Percentiles rank a stretch among this genome's conserved stretches.
These are phyloP conservation scores for Aspergillus persii DNA, from an alignment of 2,329 filamentous ascomycete species.

Conservation along the genomic window DNA sequence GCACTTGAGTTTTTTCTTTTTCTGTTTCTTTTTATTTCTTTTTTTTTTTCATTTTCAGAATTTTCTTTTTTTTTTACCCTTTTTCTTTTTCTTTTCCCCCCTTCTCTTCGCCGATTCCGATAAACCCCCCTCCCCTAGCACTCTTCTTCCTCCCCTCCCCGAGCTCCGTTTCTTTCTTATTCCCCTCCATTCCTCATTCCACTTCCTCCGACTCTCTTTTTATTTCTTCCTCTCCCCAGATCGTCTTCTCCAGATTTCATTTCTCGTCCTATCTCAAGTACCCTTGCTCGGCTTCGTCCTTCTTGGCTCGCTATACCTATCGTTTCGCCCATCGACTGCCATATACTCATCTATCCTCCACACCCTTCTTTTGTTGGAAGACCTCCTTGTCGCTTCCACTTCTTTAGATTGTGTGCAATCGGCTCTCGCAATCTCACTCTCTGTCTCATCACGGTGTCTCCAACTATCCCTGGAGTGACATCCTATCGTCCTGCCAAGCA, in stretches of 20 bases:
- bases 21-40: slow-evolving; percentile 9
- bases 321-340: neutral
- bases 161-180: slow-evolving; percentile 26
- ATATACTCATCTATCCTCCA: slow-evolving; percentile 1
- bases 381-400: slow-evolving; percentile 3
- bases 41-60: slow-evolving; percentile 11
- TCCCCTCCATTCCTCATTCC: slow-evolving; percentile 21
- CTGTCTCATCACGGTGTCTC: slow-evolving; percentile 4
- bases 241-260: slow-evolving; percentile 27
- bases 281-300: slow-evolving; percentile 16
- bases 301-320: slow-evolving; percentile 7
- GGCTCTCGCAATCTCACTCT: neutral
- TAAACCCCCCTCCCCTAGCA: slow-evolving; percentile 21
- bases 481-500: slow-evolving; percentile 13
- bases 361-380: neutral
- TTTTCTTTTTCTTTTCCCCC: slow-evolving; percentile 12
- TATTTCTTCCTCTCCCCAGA: slow-evolving; percentile 28
- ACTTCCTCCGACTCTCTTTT: slow-evolving; percentile 23
- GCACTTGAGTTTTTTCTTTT: slow-evolving; percentile 15
- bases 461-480: slow-evolving; percentile 16
- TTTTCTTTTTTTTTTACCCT: slow-evolving; percentile 14
- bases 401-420: neutral
- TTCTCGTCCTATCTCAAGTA: slow-evolving; percentile 17
- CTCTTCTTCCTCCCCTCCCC: slow-evolving; percentile 24
- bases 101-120: slow-evolving; percentile 26